Percentiles rank a stretch among this genome's conserved stretches.
Conservation (phyloP, 345 rosid species). For the Sonneratia caseolaris region DNA sequence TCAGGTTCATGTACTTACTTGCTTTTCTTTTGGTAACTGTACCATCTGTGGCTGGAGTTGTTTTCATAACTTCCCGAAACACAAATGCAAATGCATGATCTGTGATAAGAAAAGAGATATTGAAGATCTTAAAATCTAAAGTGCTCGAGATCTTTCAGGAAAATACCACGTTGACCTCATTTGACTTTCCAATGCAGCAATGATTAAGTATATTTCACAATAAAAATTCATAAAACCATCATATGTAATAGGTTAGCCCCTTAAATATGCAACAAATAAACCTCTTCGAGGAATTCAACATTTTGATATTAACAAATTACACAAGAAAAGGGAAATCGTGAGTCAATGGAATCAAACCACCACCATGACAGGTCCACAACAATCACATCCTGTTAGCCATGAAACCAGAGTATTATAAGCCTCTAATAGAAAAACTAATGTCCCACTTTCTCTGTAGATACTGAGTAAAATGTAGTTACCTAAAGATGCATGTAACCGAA, state of each 20-base stretch:
- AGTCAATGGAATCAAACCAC: neutral
- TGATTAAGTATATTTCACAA: neutral
- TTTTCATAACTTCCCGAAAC: constrained; percentile 53
- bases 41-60: constrained; percentile 21
- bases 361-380: neutral
- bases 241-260: neutral
- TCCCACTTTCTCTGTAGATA: neutral
- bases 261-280: neutral
- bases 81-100: constrained; percentile 79
- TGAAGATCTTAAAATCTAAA: neutral
- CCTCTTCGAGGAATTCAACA: neutral
- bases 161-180: neutral
- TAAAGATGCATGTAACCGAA: neutral
- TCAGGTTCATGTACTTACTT: constrained; percentile 29
- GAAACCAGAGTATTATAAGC: neutral
- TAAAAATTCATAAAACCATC: neutral
- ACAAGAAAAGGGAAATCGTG: neutral
- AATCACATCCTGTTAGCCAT: neutral
- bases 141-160: neutral
- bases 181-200: neutral
- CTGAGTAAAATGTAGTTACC: neutral
- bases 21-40: constrained; percentile 56
- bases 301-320: neutral
- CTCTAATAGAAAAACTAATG: neutral
- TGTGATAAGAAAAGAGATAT: constrained; percentile 23